A percentile compares a stretch with the other conserved stretches of the same genome.
Conservation (phyloP, 2,329 filamentous ascomycete genomes). For the Epichloe bromicola region DNA sequence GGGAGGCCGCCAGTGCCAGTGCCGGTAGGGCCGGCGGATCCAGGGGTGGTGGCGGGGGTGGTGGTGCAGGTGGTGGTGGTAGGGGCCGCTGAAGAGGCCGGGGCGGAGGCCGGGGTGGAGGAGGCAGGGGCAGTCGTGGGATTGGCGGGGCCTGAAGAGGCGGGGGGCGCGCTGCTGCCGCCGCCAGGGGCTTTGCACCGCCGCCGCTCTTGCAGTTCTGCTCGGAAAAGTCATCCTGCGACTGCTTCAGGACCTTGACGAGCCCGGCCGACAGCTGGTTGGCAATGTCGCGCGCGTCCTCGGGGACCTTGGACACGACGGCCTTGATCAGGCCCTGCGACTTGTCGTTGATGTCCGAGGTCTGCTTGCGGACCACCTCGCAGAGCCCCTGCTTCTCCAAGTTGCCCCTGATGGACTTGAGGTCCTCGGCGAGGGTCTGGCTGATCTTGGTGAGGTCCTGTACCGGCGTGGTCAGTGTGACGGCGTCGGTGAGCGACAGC, state of each 20-base stretch:
- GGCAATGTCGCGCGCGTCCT: slow-evolving; percentile 15
- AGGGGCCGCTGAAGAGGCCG: not conserved
- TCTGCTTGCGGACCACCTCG: slow-evolving; percentile 12
- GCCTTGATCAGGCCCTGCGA: slow-evolving; percentile 16
- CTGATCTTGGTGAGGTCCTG: slow-evolving; percentile 12
- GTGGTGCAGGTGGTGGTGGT: not conserved
- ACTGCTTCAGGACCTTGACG: slow-evolving; percentile 9
- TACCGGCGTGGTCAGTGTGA: slow-evolving; percentile 7
- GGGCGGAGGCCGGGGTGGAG: not conserved
- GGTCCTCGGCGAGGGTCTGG: slow-evolving; percentile 11
- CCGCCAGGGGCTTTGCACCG: not conserved
- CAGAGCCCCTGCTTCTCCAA: slow-evolving; percentile 17
- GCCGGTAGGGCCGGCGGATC: not conserved
- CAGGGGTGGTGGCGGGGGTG: not conserved
- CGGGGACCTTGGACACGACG: slow-evolving; percentile 17
- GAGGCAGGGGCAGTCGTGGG: not conserved
- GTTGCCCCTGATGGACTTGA: slow-evolving; percentile 13
- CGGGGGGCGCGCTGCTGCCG: not conserved
- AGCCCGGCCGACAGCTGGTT: slow-evolving; percentile 12
- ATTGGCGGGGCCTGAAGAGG: not conserved
- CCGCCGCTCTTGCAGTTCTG: slow-evolving; percentile 15
- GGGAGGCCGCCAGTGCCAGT: slow-evolving; percentile 1
- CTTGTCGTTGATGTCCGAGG: slow-evolving; percentile 11
- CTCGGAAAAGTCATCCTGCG: slow-evolving; percentile 12
- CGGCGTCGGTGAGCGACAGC: slow-evolving; percentile 7